These are phyloP conservation scores for Gillenia trifoliata DNA, from an alignment of 306 rosid species.

Conservation along the genomic window DNA sequence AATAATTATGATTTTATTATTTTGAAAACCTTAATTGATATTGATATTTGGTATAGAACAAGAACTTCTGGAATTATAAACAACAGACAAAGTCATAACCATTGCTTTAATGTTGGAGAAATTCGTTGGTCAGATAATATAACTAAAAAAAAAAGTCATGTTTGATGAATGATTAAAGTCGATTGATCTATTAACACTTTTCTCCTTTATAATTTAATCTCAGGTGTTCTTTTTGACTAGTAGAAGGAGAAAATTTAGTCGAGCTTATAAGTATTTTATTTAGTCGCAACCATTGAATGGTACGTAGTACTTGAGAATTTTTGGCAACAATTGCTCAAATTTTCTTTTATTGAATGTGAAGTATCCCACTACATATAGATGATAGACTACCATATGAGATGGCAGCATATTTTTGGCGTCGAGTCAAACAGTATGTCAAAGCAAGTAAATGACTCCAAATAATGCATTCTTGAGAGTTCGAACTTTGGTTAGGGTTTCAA, in stretches of 20 bases:
- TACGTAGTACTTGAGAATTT: too few species aligned
- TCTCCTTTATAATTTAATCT: constrained; percentile 19
- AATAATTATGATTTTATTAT: too few species aligned
- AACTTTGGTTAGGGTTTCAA: too few species aligned
- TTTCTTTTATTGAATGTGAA: neutral
- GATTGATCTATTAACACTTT: constrained; percentile 24
- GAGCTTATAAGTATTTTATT: neutral
- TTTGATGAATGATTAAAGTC: constrained; percentile 60
- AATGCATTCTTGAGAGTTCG: too few species aligned
- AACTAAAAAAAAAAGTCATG: constrained; percentile 25
- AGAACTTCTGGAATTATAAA: constrained; percentile 7
- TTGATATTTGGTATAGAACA: too few species aligned
- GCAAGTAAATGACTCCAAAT: too few species aligned
- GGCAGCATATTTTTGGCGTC: too few species aligned
- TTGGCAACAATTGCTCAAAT: neutral
- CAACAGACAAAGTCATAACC: neutral
- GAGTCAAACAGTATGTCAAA: too few species aligned
- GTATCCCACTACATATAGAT: too few species aligned
- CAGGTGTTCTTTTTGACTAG: constrained; percentile 51
- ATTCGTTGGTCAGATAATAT: constrained; percentile 28
- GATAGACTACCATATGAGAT: too few species aligned
- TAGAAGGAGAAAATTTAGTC: neutral
- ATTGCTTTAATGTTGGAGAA: constrained; percentile 14
- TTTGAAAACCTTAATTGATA: too few species aligned
- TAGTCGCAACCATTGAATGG: too few species aligned